phyloP scores from a whole-genome alignment of 371 early-diverging fungal genomes.

The Zopfochytrium polystomum region DNA sequence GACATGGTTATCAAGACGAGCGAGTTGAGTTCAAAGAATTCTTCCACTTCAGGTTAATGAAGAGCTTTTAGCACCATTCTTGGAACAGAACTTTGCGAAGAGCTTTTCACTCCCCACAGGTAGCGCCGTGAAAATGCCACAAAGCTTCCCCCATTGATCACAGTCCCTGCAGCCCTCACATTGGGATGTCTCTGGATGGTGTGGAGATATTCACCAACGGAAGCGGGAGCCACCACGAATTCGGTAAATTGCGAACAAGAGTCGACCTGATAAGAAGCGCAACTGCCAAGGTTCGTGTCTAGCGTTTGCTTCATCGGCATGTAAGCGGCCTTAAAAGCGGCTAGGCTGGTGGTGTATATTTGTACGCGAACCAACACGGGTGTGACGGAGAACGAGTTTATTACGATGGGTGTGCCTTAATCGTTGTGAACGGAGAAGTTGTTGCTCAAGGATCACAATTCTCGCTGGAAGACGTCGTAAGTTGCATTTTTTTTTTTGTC shows the following conservation, averaged over 20 bases:
- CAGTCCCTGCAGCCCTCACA: conserved; percentile 79
- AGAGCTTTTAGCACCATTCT: conserved; percentile 59
- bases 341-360: conserved; percentile 85
- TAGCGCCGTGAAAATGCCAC: conserved; percentile 19
- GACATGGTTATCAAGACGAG: conserved; percentile 76
- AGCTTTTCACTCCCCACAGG: conserved; percentile 89
- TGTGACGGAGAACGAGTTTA: conserved; percentile 98
- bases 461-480: conserved; percentile 82
- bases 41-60: not conserved
- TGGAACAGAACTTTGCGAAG: conserved; percentile 96
- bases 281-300: conserved; percentile 67
- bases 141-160: conserved; percentile 2
- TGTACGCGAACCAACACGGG: conserved; percentile 95
- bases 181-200: conserved; percentile 87
- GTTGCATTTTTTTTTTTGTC: conserved; percentile 22
- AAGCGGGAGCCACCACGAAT: conserved; percentile 88
- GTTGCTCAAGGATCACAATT: conserved; percentile 93
- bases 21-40: conserved; percentile 55
- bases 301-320: not conserved
- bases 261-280: conserved; percentile 86
- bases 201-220: conserved; percentile 95
- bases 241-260: conserved; percentile 80
- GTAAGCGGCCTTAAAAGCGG: too few species aligned
- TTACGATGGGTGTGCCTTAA: conserved; percentile 93
- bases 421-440: conserved; percentile 84